Evolutionary conservation across 1,284 basidiomycete genomes (phyloP).

Genomic region (Pseudozyma thailandica): DNA sequence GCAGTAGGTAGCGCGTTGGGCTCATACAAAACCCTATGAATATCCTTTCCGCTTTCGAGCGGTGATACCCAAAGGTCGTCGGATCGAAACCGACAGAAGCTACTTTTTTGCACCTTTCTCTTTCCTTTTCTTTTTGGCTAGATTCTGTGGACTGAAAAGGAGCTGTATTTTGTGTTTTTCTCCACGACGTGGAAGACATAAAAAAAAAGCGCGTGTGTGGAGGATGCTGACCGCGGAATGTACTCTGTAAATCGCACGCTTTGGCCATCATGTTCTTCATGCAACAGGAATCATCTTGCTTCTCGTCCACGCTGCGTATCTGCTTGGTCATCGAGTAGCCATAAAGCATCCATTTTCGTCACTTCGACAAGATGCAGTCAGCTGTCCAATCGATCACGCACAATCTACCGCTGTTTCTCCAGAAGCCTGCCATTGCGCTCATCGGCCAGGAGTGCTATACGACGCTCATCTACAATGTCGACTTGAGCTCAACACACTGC

Average conservation of each 20-base stretch:
- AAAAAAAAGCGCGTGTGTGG: background rate
- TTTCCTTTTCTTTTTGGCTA: background rate
- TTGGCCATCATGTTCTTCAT: constrained; percentile 1
- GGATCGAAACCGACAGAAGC: constrained; percentile 57
- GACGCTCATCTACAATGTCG: constrained; percentile 86
- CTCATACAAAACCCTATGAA: constrained; percentile 36
- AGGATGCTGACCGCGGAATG: background rate
- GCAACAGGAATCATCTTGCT: background rate
- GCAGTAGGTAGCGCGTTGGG: constrained; percentile 52
- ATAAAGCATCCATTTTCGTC: background rate
- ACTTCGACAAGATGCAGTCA: constrained; percentile 71
- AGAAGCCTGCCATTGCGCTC: constrained; percentile 81
- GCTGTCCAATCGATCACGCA: constrained; percentile 69
- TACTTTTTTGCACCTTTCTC: constrained; percentile 30
- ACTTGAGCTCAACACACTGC: constrained; percentile 84
- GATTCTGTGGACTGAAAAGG: no score
- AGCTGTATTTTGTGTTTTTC: background rate
- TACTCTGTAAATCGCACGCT: constrained; percentile 1
- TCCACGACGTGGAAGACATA: background rate
- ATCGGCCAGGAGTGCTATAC: constrained; percentile 87
- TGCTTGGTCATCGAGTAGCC: background rate
- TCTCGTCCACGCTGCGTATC: background rate
- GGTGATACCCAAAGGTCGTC: constrained; percentile 56
- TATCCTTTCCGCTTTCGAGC: constrained; percentile 34
- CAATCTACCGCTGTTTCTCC: constrained; percentile 80